Evolutionary conservation across 306 rosid species (phyloP).

Genomic region (Dicorynia guianensis): DNA sequence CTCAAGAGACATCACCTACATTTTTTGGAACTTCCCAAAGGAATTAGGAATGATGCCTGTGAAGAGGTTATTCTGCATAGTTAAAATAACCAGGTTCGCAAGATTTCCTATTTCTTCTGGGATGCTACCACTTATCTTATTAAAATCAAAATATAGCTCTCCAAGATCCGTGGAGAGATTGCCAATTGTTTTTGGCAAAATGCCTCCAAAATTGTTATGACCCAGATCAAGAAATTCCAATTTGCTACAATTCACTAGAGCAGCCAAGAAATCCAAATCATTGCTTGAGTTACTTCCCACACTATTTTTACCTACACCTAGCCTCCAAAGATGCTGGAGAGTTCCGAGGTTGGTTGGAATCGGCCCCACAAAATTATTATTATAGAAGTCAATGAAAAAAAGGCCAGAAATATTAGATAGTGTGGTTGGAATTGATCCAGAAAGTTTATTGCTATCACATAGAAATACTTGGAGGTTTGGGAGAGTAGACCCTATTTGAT

Average conservation of each 20-base stretch:
- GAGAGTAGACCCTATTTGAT: neutral
- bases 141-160: neutral
- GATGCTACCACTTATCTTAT: neutral
- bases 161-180: neutral
- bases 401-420: neutral
- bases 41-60: neutral
- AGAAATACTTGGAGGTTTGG: neutral
- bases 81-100: neutral
- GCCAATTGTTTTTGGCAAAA: neutral
- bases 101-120: neutral
- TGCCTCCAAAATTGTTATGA: neutral
- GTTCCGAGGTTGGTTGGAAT: neutral
- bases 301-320: neutral
- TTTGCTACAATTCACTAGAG: neutral
- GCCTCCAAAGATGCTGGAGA: neutral
- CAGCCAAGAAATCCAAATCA: neutral
- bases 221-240: neutral
- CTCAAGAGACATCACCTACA: neutral
- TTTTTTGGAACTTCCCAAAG: neutral
- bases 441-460: neutral
- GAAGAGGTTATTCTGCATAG: neutral
- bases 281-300: neutral
- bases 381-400: neutral
- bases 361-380: neutral
- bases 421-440: neutral